These are phyloP conservation scores for Porcisia deanei DNA, from an alignment of 208 protist species.

Conservation along the genomic window DNA sequence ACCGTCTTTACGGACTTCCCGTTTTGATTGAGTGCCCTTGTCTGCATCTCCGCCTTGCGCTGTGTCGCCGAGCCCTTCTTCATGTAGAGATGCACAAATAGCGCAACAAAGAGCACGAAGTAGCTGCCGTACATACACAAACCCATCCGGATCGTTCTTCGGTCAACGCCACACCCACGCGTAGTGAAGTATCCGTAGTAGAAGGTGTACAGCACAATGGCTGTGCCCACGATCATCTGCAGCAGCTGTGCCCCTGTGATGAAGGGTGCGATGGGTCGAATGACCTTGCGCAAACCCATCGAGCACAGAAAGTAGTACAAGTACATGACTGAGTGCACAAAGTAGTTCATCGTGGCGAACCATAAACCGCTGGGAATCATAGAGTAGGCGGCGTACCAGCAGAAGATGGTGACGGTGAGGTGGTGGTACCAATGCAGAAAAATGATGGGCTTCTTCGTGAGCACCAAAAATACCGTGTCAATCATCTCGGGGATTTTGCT, in stretches of 20 bases:
- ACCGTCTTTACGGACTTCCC: background rate
- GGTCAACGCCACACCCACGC: slow-evolving; percentile 45
- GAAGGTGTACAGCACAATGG: slow-evolving; percentile 55
- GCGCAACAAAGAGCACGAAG: slow-evolving; percentile 79
- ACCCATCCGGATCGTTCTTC: slow-evolving; percentile 51
- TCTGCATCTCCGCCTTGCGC: background rate
- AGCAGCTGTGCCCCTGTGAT: slow-evolving; percentile 85
- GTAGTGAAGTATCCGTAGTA: slow-evolving; percentile 39
- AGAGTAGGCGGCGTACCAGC: slow-evolving; percentile 74
- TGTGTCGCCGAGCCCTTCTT: slow-evolving; percentile 21
- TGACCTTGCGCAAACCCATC: slow-evolving; percentile 42
- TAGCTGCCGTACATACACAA: slow-evolving; percentile 91
- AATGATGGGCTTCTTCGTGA: slow-evolving; percentile 87
- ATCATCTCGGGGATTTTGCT: slow-evolving; percentile 91
- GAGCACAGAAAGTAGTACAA: slow-evolving; percentile 92
- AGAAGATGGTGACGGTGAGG: slow-evolving; percentile 89
- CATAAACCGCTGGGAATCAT: slow-evolving; percentile 62
- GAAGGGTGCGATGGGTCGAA: slow-evolving; percentile 80
- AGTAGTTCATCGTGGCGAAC: slow-evolving; percentile 94
- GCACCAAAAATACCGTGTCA: slow-evolving; percentile 84
- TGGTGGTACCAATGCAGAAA: slow-evolving; percentile 96
- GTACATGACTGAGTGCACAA: slow-evolving; percentile 96
- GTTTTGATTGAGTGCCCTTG: background rate
- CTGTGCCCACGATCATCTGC: slow-evolving; percentile 93
- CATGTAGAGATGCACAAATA: slow-evolving; percentile 62